A percentile compares a stretch with the other conserved stretches of the same genome.
These are phyloP conservation scores for Geotrichum siamense DNA, from an alignment of 1,139 yeast species.

Conservation along the genomic window DNA sequence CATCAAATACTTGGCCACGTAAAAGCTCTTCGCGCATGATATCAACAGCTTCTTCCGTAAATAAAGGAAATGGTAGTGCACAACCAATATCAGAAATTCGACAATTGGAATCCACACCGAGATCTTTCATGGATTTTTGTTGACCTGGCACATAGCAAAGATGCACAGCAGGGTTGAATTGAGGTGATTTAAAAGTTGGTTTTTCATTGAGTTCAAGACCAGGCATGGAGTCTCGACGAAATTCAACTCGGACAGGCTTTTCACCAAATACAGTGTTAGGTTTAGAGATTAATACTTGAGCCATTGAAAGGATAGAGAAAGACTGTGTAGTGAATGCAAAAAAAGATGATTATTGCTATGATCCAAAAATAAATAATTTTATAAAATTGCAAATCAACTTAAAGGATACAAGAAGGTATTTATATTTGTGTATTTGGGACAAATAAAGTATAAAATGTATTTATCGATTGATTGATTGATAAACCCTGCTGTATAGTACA, in stretches of 20 bases:
- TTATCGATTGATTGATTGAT: too few species aligned
- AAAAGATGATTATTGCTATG: too few species aligned
- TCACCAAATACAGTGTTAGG: conserved; percentile 10
- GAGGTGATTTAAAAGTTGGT: not conserved
- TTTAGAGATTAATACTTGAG: conserved; percentile 4
- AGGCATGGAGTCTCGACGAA: conserved; percentile 14
- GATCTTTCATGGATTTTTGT: conserved; percentile 7
- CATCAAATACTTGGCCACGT: conserved; percentile 40
- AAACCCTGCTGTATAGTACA: too few species aligned
- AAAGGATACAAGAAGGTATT: too few species aligned
- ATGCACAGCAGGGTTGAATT: conserved; percentile 10
- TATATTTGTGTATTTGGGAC: too few species aligned
- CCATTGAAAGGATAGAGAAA: too few species aligned
- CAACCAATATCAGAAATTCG: conserved; percentile 28
- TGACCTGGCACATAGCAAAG: conserved; percentile 10
- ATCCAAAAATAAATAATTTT: too few species aligned
- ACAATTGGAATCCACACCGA: conserved; percentile 10
- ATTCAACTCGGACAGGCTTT: conserved; percentile 6
- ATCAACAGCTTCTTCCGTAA: conserved; percentile 49
- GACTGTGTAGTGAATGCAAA: too few species aligned
- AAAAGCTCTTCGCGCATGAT: conserved; percentile 50
- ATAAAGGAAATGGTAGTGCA: conserved; percentile 45
- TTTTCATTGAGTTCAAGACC: conserved; percentile 9
- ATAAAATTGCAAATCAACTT: too few species aligned
- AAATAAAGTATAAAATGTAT: too few species aligned